These are phyloP conservation scores for Lactarius akahatsu DNA, from an alignment of 768 basidiomycete genomes.

Conservation along the genomic window DNA sequence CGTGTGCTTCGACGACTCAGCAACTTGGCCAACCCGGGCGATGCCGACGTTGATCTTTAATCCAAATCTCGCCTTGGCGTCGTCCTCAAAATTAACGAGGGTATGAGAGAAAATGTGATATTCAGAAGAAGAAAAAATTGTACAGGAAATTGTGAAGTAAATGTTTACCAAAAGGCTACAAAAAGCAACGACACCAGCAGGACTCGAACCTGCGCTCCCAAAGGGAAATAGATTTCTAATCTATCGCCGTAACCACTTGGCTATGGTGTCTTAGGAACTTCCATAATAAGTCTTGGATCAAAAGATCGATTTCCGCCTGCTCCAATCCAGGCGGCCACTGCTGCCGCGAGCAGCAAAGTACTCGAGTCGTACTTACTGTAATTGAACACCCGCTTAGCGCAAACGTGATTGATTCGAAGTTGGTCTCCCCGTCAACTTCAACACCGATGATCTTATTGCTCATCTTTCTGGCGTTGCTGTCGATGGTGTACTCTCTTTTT, in stretches of 20 bases:
- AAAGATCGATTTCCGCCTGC: background rate
- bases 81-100: background rate
- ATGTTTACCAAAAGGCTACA: background rate
- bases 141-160: background rate
- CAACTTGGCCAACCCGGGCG: background rate
- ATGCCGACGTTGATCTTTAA: background rate
- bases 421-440: too few relatives aligned
- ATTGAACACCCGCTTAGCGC: too few relatives aligned
- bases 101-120: background rate
- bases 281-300: background rate
- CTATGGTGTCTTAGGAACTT: constrained; percentile 53
- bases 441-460: too few relatives aligned
- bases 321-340: background rate
- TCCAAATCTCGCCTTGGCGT: background rate
- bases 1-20: background rate
- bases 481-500: too few relatives aligned
- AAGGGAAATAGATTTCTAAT: constrained; percentile 51
- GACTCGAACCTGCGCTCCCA: constrained; percentile 46
- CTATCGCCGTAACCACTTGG: constrained; percentile 76
- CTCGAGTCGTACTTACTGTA: too few relatives aligned
- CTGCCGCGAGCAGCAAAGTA: too few relatives aligned
- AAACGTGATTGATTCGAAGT: too few relatives aligned
- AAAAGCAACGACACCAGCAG: constrained; percentile 41
- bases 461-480: too few relatives aligned
- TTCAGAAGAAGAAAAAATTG: background rate